Conservation (phyloP, 2,329 filamentous ascomycete genomes). For the Ascochyta koolunga region DNA sequence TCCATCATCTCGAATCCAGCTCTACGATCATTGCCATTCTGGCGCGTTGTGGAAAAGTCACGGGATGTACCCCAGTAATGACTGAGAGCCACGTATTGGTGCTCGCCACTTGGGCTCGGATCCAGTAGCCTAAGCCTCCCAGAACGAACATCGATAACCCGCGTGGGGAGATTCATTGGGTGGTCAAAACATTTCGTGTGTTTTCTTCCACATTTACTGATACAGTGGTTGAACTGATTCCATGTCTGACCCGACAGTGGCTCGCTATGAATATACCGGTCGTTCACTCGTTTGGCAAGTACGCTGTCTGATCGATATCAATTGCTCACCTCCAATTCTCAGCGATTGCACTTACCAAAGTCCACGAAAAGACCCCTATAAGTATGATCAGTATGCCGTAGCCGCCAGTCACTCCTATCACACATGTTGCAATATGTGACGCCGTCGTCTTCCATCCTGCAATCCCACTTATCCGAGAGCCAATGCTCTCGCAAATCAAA, state of each 20-base stretch:
- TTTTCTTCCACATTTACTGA: not conserved
- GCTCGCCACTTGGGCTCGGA: not conserved
- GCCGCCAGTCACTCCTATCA: not conserved
- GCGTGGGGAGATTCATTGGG: not conserved
- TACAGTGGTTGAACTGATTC: not conserved
- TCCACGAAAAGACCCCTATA: not conserved
- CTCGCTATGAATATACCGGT: not conserved
- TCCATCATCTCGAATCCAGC: not conserved
- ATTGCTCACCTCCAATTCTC: not conserved
- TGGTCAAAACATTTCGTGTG: not conserved
- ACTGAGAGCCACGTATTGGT: conserved; percentile 1
- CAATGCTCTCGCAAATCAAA: not conserved
- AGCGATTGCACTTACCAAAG: not conserved
- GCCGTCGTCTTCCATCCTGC: not conserved
- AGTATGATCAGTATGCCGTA: not conserved
- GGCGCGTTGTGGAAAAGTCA: not conserved
- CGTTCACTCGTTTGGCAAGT: not conserved
- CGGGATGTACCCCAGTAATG: conserved; percentile 10
- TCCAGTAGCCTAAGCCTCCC: not conserved
- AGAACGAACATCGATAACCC: not conserved
- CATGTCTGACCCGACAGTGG: not conserved
- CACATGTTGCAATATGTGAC: not conserved
- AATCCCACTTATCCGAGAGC: not conserved
- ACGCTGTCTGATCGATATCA: not conserved
- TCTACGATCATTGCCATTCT: not conserved